Evolutionary conservation across 2,329 filamentous ascomycete species (phyloP), one percentile per base, ranked within the genome.

Genomic region (Fusarium avenaceum): DNA sequence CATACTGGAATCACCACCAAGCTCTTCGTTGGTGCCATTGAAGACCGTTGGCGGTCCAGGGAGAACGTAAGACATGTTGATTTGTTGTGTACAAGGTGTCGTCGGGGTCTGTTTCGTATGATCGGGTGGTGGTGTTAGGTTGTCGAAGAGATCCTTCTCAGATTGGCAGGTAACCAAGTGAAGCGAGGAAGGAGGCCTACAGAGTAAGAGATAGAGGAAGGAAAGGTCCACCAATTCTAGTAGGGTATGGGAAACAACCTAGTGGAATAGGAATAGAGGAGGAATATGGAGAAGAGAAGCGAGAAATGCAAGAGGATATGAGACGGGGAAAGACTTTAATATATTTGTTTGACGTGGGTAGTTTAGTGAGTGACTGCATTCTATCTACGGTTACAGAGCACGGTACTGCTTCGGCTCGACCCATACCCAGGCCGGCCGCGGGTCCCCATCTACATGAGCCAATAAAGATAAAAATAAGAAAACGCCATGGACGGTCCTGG

Each of bases 1-100:
- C 92, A 77, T 87, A 95, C 92, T 86, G 71, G 92, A 92, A 83
- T 96, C 87, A 77, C 93, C 93, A 73, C 93, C 93, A 58, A 87
- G 84, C 65, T 85, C 84, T 38, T 81, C 68, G 75, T 92, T 80
- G 55, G 88, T 90, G 77, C 87, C 88, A 81, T 90, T 90, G 80
- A 89, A 90, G 61, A 75, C 77, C 69, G 84, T 75, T 39, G 89
- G 88, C 45, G 87, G 77, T 56, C 89, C 88, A 69, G 86, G 79
- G 79, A 86, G 86, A 53, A 83, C 79, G 77, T 90, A 89, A 63
- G 86, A 88, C 87, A 89, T 89, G 76, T 40, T 76, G 67, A 63
- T 64, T 56, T 57, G 40, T 38, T 59, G 59, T 43, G 28, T 53
- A 17, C 8, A 6, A 26, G 9, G 17, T 52, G 7, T 59, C 52